These are phyloP conservation scores for Phytopythium oedochilum DNA, from an alignment of 352 stramenopile genomes.

Conservation along the genomic window DNA sequence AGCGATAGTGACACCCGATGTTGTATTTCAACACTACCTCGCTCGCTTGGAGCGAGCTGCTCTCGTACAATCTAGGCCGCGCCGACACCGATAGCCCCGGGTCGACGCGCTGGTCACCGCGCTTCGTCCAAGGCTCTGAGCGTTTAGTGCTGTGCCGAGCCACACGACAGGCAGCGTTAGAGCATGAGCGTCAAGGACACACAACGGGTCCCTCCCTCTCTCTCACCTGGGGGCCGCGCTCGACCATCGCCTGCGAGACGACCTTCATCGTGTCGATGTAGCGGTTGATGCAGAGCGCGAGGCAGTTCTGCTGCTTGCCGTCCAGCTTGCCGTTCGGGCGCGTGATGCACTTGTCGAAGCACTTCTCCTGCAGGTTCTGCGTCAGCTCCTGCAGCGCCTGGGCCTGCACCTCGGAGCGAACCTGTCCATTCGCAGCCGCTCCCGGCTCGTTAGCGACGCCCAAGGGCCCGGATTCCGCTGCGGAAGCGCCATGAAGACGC, in stretches of 20 bases:
- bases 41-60: not conserved
- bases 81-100: no score
- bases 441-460: not conserved
- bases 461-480: not conserved
- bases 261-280: constrained; percentile 92
- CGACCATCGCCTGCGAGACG: constrained; percentile 77
- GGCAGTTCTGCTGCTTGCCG: constrained; percentile 89
- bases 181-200: not conserved
- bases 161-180: not conserved
- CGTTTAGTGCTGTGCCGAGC: not conserved
- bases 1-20: not conserved
- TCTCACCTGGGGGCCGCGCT: constrained; percentile 57
- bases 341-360: constrained; percentile 89
- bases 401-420: constrained; percentile 79
- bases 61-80: not conserved
- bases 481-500: not conserved
- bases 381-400: constrained; percentile 84
- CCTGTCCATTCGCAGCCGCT: constrained; percentile 24
- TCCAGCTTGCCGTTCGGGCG: constrained; percentile 77
- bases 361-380: constrained; percentile 87
- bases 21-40: not conserved
- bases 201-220: not conserved
- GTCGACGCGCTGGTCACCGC: not conserved
- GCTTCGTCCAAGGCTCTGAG: no score
- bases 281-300: constrained; percentile 85